A percentile compares a stretch with the other conserved stretches of the same genome.
These are phyloP conservation scores for Amanita pallidorosea DNA, from an alignment of 768 basidiomycete genomes.

Conservation along the genomic window DNA sequence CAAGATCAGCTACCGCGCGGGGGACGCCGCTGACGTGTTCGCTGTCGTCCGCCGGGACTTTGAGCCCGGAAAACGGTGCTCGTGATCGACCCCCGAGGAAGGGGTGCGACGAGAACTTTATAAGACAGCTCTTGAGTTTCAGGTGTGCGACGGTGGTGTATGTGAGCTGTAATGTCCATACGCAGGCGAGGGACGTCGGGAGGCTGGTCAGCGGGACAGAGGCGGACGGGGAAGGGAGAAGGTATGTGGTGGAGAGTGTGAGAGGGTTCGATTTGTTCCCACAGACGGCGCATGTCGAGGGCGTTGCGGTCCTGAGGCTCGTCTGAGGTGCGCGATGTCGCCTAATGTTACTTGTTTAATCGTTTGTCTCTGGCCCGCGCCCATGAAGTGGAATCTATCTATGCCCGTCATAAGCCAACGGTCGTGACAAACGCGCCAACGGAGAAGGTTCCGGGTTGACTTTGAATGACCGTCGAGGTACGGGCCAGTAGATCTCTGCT, in stretches of 20 bases:
- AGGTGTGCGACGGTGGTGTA: conserved; percentile 66
- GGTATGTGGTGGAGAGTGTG: conserved; percentile 74
- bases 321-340: conserved; percentile 5
- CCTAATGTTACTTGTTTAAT: too few relatives aligned
- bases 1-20: conserved; percentile 62
- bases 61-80: conserved; percentile 57
- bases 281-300: conserved; percentile 92
- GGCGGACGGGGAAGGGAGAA: conserved; percentile 24
- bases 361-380: too few relatives aligned
- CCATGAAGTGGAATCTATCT: too few relatives aligned
- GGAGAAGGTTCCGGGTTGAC: too few relatives aligned
- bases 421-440: too few relatives aligned
- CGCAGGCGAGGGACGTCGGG: conserved; percentile 83
- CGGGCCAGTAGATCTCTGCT: too few relatives aligned
- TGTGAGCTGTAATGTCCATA: conserved; percentile 93
- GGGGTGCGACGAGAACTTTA: conserved; percentile 76
- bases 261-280: conserved; percentile 93
- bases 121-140: conserved; percentile 69
- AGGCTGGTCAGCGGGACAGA: conserved; percentile 43
- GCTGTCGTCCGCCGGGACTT: conserved; percentile 45
- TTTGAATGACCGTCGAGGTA: too few relatives aligned
- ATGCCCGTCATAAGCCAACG: too few relatives aligned
- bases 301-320: conserved; percentile 57
- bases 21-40: conserved; percentile 86
- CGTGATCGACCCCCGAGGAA: conserved; percentile 91